Conservation (phyloP, 75 land plant species). For the Isoetes taiwanensis region DNA sequence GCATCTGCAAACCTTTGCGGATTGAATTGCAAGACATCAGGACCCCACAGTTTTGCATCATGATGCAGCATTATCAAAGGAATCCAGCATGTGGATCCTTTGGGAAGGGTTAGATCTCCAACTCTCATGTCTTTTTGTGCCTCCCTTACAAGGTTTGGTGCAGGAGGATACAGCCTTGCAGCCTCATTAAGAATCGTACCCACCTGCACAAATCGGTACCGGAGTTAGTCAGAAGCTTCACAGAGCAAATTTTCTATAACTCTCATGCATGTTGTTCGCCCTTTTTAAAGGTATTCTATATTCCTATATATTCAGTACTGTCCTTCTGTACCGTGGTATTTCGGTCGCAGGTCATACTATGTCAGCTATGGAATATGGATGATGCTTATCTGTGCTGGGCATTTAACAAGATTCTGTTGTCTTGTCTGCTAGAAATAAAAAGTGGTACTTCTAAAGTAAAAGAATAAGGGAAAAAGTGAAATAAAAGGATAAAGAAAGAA, state of each 20-base stretch:
- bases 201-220: conserved; percentile 33
- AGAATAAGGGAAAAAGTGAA: background rate
- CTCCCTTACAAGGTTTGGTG: conserved; percentile 35
- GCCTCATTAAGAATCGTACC: conserved; percentile 74
- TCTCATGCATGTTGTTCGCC: background rate
- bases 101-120: conserved; percentile 49
- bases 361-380: background rate
- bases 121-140: conserved; percentile 50
- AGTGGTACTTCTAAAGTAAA: background rate
- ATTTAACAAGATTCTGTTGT: background rate
- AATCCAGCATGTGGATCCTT: conserved; percentile 56
- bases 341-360: background rate
- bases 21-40: conserved; percentile 59
- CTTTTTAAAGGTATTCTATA: background rate
- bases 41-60: conserved; percentile 56
- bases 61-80: conserved; percentile 60
- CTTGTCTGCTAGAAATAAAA: background rate
- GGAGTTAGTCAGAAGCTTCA: background rate
- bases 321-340: background rate
- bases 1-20: conserved; percentile 53
- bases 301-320: background rate
- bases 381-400: background rate
- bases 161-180: conserved; percentile 69
- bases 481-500: background rate
- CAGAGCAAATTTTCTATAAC: background rate